phyloP scores from a whole-genome alignment of 2,329 filamentous ascomycete genomes.

The Aspergillus japonicus region DNA sequence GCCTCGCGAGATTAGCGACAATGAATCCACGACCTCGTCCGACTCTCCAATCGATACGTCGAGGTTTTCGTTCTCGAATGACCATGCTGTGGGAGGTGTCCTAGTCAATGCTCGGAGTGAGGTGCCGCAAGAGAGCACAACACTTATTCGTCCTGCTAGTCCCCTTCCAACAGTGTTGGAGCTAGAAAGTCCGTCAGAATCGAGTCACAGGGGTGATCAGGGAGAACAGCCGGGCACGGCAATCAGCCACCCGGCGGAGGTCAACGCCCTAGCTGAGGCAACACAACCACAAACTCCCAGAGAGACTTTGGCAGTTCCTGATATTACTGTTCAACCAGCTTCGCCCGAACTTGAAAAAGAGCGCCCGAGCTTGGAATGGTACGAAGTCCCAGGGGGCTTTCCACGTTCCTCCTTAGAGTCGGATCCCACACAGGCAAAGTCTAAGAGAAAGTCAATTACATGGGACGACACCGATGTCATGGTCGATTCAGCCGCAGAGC shows the following conservation, averaged over 20 bases:
- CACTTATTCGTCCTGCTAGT: neutral
- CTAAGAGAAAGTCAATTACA: slow-evolving; percentile 7
- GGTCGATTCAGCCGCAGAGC: slow-evolving; percentile 17
- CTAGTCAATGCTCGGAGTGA: slow-evolving; percentile 42
- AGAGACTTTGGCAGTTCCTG: slow-evolving; percentile 35
- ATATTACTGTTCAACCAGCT: slow-evolving; percentile 48
- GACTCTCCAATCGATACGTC: slow-evolving; percentile 46
- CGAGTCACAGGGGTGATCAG: neutral
- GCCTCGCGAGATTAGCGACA: slow-evolving; percentile 28
- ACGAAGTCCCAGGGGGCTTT: slow-evolving; percentile 61
- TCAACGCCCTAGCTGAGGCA: slow-evolving; percentile 11
- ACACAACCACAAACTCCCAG: slow-evolving; percentile 7
- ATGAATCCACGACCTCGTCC: slow-evolving; percentile 35
- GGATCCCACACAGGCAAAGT: slow-evolving; percentile 9
- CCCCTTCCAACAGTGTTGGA: neutral
- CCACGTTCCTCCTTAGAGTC: slow-evolving; percentile 38
- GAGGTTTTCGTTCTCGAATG: slow-evolving; percentile 47
- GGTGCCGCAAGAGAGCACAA: neutral
- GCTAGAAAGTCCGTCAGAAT: slow-evolving; percentile 4
- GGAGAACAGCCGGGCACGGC: neutral
- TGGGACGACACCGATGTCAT: neutral
- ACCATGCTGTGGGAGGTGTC: slow-evolving; percentile 53
- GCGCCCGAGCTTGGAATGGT: slow-evolving; percentile 41
- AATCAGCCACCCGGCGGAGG: neutral
- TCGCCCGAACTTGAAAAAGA: slow-evolving; percentile 46